Percentiles rank a stretch among this genome's conserved stretches.
These are phyloP conservation scores for Malassezia cuniculi DNA, from an alignment of 1,284 basidiomycete genomes.

Conservation along the genomic window DNA sequence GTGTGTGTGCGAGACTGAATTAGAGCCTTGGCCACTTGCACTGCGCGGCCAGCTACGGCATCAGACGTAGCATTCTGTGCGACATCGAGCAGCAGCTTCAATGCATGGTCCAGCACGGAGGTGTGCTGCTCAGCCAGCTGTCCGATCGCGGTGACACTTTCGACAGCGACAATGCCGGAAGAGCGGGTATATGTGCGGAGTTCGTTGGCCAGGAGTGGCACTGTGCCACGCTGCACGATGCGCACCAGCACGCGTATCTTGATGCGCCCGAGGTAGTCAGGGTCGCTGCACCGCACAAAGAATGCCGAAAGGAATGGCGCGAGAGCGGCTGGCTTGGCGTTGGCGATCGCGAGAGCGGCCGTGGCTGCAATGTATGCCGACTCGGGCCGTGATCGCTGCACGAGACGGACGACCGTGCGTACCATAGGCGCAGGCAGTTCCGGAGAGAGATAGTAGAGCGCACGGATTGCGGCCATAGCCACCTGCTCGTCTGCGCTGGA, in stretches of 20 bases:
- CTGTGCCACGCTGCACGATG: slow-evolving; percentile 13
- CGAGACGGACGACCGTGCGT: slow-evolving; percentile 19
- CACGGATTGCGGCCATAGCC: slow-evolving; percentile 20
- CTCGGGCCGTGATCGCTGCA: slow-evolving; percentile 18
- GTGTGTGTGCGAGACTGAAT: background rate
- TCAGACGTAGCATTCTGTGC: slow-evolving; percentile 2
- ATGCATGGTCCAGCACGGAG: background rate
- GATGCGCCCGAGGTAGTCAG: slow-evolving; percentile 21
- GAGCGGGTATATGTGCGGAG: slow-evolving; percentile 18
- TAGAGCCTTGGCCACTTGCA: slow-evolving; percentile 6
- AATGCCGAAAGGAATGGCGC: slow-evolving; percentile 19
- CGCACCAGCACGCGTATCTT: slow-evolving; percentile 27
- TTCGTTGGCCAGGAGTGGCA: slow-evolving; percentile 16
- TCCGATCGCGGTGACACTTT: slow-evolving; percentile 21
- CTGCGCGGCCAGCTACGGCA: slow-evolving; percentile 2
- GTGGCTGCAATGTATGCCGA: slow-evolving; percentile 21
- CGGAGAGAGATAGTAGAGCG: slow-evolving; percentile 15
- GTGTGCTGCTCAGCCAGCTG: slow-evolving; percentile 15
- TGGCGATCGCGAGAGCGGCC: slow-evolving; percentile 17
- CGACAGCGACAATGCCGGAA: slow-evolving; percentile 15
- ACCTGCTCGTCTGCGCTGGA: slow-evolving; percentile 29
- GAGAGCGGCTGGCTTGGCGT: slow-evolving; percentile 14
- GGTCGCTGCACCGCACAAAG: slow-evolving; percentile 25
- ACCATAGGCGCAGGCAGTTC: slow-evolving; percentile 8
- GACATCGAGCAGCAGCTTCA: slow-evolving; percentile 7